Conservation (phyloP, 2,329 filamentous ascomycete species). For the Colletotrichum neosansevieriae region DNA sequence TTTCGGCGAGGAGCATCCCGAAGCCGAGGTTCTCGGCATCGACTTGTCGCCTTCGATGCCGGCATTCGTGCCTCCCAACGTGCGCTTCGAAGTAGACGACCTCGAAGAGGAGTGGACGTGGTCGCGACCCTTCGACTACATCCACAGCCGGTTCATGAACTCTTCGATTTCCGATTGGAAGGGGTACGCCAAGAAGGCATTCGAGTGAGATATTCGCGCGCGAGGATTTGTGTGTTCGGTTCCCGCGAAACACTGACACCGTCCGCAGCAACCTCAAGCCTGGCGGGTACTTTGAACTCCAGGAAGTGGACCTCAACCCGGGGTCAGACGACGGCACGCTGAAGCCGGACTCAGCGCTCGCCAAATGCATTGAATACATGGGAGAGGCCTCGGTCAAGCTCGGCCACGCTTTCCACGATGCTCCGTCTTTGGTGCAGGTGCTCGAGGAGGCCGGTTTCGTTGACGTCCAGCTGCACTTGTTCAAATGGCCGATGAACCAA, state of each 20-base stretch:
- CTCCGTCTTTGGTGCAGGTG: not conserved
- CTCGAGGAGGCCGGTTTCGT: slow-evolving; percentile 20
- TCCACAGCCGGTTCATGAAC: slow-evolving; percentile 22
- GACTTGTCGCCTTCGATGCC: slow-evolving; percentile 56
- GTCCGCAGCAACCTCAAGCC: slow-evolving; percentile 44
- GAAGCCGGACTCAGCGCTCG: too few species aligned
- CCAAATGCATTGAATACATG: too few species aligned
- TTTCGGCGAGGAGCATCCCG: slow-evolving; percentile 52
- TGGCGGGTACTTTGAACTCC: slow-evolving; percentile 49
- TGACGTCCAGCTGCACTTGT: slow-evolving; percentile 45
- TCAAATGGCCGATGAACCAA: slow-evolving; percentile 48
- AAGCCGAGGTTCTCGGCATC: slow-evolving; percentile 50
- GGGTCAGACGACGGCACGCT: too few species aligned
- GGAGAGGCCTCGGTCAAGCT: too few species aligned
- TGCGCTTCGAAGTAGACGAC: slow-evolving; percentile 55
- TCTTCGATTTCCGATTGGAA: slow-evolving; percentile 44
- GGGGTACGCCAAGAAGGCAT: not conserved
- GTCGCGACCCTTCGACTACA: slow-evolving; percentile 10
- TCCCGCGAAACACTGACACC: too few species aligned
- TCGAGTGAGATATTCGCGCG: too few species aligned
- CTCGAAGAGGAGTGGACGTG: slow-evolving; percentile 44
- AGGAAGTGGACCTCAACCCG: slow-evolving; percentile 43
- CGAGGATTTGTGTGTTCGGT: too few species aligned
- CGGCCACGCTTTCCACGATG: too few species aligned
- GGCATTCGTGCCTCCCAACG: slow-evolving; percentile 52